These are phyloP conservation scores for Trichosporon coremiiforme DNA, from an alignment of 1,284 basidiomycete species.

Conservation along the genomic window DNA sequence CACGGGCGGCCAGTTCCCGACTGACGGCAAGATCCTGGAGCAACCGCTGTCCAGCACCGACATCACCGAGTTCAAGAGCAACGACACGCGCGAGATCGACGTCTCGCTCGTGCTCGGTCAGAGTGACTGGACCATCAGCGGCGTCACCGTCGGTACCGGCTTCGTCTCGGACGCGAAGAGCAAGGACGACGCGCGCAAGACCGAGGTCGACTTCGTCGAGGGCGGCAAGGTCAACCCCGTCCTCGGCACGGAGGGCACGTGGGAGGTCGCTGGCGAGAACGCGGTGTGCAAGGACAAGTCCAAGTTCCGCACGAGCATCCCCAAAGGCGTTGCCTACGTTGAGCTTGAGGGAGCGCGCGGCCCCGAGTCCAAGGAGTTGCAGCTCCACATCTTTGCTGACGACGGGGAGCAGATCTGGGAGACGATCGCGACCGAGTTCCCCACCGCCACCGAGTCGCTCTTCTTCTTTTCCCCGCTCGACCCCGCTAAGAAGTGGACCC, in stretches of 20 bases:
- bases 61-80: conserved; percentile 4
- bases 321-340: conserved; percentile 11
- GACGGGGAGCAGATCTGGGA: conserved; percentile 69
- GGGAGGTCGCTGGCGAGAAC: conserved; percentile 3
- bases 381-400: conserved; percentile 84
- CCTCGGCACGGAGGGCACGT: conserved; percentile 17
- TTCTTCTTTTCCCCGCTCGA: conserved; percentile 11
- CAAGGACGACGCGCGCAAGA: conserved; percentile 10
- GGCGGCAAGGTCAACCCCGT: conserved; percentile 12
- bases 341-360: conserved; percentile 11
- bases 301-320: not conserved
- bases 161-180: conserved; percentile 7
- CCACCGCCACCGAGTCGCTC: not conserved
- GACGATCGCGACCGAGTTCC: conserved; percentile 16
- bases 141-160: conserved; percentile 7
- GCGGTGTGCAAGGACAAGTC: conserved; percentile 14
- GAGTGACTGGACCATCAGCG: conserved; percentile 7
- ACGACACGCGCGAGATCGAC: conserved; percentile 10
- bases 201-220: not conserved
- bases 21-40: conserved; percentile 6
- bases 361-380: not conserved
- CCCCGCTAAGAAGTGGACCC: conserved; percentile 16
- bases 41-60: not conserved
- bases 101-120: conserved; percentile 7
- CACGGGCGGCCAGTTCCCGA: conserved; percentile 9